Evolutionary conservation across 2,329 filamentous ascomycete species (phyloP), one percentile per base, ranked within the genome.

Genomic region (Achaetomium macrosporum): DNA sequence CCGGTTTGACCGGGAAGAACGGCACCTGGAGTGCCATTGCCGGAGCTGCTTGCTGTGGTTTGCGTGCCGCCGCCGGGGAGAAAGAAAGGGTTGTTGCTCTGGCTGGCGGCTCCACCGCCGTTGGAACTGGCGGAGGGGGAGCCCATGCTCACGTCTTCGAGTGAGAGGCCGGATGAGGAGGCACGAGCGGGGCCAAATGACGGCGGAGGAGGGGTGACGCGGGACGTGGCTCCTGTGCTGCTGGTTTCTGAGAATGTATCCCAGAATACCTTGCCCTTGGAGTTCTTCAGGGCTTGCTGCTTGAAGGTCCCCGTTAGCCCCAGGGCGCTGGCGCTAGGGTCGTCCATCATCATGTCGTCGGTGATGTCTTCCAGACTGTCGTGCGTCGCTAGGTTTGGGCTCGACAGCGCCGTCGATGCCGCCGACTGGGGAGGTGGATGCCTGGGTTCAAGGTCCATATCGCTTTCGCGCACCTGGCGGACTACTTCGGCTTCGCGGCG

Each of bases 401-500:
- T 90, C 0, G 86, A 87, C 35, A 85, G 77, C 1, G 82, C 77
- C 2, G 83, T 85, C 19, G 73, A 73, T 0, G 71, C 61, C 61
- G 78, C 73, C 13, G 78, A 74, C 53, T 77, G 64, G 49, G 76
- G 69, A 44, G 59, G 63, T 53, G 51, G 70, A 59, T 73, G 64
- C 61, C 67, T 67, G 53, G 68, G 73, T 52, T 81, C 79, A 13
- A 83, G 71, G 45, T 83, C 82, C 57, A 85, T 79, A 63, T 96
- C 91, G 62, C 86, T 92, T 68, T 97, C 93, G 40, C 90, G 87
- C 29, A 97, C 91, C 69, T 96, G 93, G 47, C 90, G 88, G 57
- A 99, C 90, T 5, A 97, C 93, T 69, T 97, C 92, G 36, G 92
- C 90, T 73, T 99, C 93, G 37, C 90, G 85, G 48, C 88, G 85